Evolutionary conservation across 2,329 filamentous ascomycete genomes (phyloP), one percentile per base, ranked within the genome.

Genomic region (Calonectria fujianensis): DNA sequence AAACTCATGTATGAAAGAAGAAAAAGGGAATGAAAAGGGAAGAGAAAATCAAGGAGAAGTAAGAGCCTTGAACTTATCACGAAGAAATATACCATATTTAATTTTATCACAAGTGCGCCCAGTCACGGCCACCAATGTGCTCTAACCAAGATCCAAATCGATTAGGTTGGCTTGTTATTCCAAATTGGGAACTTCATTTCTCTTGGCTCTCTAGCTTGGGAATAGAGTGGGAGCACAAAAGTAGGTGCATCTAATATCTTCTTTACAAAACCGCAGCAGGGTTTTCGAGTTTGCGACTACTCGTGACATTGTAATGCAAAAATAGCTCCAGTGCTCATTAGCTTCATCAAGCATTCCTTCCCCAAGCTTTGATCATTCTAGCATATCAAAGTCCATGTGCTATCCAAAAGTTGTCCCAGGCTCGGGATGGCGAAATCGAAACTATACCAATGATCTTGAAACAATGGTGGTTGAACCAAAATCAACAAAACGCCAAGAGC

Each of bases 401-500:
- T 27, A 39, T 63, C n/a, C 35, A 41, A 63, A 39, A 39, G 39
- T 63, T 18, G 57, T 41, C n/a, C 13, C 37, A 24, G 29, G 18
- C 29, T 16, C 69, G 65, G 6, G 37, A 64, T 57, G 37, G 51
- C 18, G 39, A 69, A 41, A 20, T 45, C 51, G 16, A 59, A 41
- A 45, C 32, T 27, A 39, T 10, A 61, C 27, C 45, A 20, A 67
- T 52, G 13, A 37, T 61, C n/a, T 45, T 24, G 29, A 39, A 54
- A 35, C 50, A 52, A 31, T 35, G 1, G 13, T 65, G 69, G n/a
- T 45, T 31, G 39, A 72, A 63, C 76, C 68, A 50, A 75, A 35
- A 73, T 75, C 57, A 79, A 74, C 48, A 76, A 80, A 66, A 79
- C 77, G 76, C 77, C 77, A 63, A 61, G 75, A 70, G 70, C 72